Conservation (phyloP, 495 filamentous ascomycete species). For the Hypoxylon lenormandii region DNA sequence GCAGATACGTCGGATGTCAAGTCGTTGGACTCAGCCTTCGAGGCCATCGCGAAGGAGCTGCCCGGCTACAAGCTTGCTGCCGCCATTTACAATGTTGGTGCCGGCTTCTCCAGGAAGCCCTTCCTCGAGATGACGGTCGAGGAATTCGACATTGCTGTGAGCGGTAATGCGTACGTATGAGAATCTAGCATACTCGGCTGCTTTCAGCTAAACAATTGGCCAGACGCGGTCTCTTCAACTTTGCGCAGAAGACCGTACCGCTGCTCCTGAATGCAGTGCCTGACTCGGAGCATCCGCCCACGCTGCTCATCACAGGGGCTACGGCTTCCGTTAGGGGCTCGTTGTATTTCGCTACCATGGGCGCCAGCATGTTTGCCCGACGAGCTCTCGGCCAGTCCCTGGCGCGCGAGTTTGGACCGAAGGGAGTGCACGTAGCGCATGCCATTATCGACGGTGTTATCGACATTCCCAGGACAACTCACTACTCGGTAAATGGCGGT, state of each 20-base stretch:
- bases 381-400: constrained; percentile 82
- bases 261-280: constrained; percentile 71
- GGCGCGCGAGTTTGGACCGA: constrained; percentile 87
- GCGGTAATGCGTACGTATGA: constrained; percentile 70
- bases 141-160: constrained; percentile 70
- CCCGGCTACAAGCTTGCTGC: constrained; percentile 71
- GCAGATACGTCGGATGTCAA: constrained; percentile 74
- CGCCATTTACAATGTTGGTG: constrained; percentile 85
- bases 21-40: constrained; percentile 75
- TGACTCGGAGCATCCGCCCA: constrained; percentile 71
- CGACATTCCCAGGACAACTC: constrained; percentile 79
- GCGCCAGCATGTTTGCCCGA: constrained; percentile 82
- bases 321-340: constrained; percentile 83
- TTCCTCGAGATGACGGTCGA: constrained; percentile 78
- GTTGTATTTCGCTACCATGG: constrained; percentile 78
- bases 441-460: constrained; percentile 89
- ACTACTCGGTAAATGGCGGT: constrained; percentile 67
- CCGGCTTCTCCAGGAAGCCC: constrained; percentile 77
- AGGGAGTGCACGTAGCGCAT: constrained; percentile 89
- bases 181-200: neutral
- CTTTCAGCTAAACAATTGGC: constrained; percentile 2
- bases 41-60: constrained; percentile 71
- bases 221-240: constrained; percentile 80
- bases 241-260: constrained; percentile 78
- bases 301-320: constrained; percentile 88